phyloP scores from a whole-genome alignment of 2,329 filamentous ascomycete species.

The Exutisphaerella laricina region DNA sequence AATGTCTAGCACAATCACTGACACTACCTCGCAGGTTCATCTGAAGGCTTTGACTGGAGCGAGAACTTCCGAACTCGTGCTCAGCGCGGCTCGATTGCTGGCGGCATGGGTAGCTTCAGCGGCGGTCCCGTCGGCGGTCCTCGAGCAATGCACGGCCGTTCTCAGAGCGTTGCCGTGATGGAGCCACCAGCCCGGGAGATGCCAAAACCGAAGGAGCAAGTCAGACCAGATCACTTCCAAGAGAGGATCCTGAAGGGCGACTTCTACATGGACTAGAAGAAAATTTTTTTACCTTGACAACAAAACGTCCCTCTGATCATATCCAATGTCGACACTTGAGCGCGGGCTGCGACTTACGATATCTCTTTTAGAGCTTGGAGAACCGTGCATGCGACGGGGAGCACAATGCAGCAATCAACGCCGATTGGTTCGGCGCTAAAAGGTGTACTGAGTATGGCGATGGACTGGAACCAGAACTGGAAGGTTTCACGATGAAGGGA shows the following conservation, averaged over 20 bases:
- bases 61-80: slow-evolving; percentile 90
- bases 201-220: slow-evolving; percentile 54
- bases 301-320: background rate
- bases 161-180: slow-evolving; percentile 62
- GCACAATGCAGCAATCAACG: background rate
- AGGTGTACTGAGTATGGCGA: too few relatives aligned
- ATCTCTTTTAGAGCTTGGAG: background rate
- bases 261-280: slow-evolving; percentile 82
- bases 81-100: slow-evolving; percentile 63
- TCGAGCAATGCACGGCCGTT: slow-evolving; percentile 53
- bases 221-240: slow-evolving; percentile 78
- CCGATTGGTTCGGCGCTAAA: too few relatives aligned
- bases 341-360: background rate
- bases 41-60: slow-evolving; percentile 95
- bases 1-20: slow-evolving; percentile 38
- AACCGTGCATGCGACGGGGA: background rate
- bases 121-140: slow-evolving; percentile 28
- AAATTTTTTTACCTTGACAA: background rate
- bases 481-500: background rate
- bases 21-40: slow-evolving; percentile 55
- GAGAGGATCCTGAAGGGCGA: slow-evolving; percentile 97
- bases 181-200: slow-evolving; percentile 47
- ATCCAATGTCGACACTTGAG: too few relatives aligned
- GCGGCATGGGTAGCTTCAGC: slow-evolving; percentile 42
- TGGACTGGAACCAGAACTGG: too few relatives aligned